Conservation (phyloP, 352 stramenopile species). For the Phytophthora sojae region DNA sequence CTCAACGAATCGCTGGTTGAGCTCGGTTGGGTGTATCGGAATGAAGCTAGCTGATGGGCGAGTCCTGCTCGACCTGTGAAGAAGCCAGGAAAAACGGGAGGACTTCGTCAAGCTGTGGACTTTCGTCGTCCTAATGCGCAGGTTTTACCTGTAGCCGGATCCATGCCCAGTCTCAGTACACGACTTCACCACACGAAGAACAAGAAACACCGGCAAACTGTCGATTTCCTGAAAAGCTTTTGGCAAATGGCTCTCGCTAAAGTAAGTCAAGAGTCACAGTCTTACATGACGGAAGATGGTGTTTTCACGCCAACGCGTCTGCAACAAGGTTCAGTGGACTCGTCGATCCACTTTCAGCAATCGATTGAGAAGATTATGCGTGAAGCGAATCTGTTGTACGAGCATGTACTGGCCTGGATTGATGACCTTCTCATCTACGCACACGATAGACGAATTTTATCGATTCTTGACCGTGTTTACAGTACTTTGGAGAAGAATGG, state of each 20-base stretch:
- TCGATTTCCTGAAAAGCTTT: slow-evolving; percentile 13
- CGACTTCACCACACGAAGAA: slow-evolving; percentile 6
- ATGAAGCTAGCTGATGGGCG: slow-evolving; percentile 10
- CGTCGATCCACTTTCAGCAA: slow-evolving; percentile 17
- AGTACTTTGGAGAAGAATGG: slow-evolving; percentile 3
- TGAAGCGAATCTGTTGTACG: slow-evolving; percentile 3
- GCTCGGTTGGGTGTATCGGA: slow-evolving; percentile 12
- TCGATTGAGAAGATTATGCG: slow-evolving; percentile 12
- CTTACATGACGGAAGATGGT: slow-evolving; percentile 13
- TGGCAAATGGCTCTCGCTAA: slow-evolving; percentile 3
- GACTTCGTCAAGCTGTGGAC: slow-evolving; percentile 13
- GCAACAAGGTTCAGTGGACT: slow-evolving; percentile 11
- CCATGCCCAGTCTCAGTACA: slow-evolving; percentile 12
- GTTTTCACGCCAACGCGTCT: slow-evolving; percentile 9
- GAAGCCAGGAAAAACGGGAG: slow-evolving; percentile 8
- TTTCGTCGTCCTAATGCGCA: slow-evolving; percentile 2
- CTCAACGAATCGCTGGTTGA: slow-evolving; percentile 6
- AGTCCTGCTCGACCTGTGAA: slow-evolving; percentile 9
- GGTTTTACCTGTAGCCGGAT: slow-evolving; percentile 5
- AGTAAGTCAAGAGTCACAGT: slow-evolving; percentile 12
- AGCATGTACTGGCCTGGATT: slow-evolving; percentile 14
- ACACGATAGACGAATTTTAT: slow-evolving; percentile 13
- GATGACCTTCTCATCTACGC: slow-evolving; percentile 9
- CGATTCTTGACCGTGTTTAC: slow-evolving; percentile 8
- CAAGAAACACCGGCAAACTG: slow-evolving; percentile 16